phyloP scores from a whole-genome alignment of 202 grass and related monocot species.

The Panicum hallii region DNA sequence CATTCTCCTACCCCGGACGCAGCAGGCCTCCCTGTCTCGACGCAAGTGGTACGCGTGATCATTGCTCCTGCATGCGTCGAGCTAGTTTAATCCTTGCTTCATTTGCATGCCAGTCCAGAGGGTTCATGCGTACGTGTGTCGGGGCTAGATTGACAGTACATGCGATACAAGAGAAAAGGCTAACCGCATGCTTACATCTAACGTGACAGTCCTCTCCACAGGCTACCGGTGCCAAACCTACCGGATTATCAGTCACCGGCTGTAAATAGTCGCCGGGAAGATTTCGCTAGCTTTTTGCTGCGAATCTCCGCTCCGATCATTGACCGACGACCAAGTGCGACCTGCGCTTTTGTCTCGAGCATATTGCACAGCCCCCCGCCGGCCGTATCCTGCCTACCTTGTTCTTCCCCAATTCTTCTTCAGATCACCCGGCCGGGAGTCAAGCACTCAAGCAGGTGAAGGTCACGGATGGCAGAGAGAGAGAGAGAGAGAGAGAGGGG shows the following conservation, averaged over 20 bases:
- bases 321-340: background rate
- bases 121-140: background rate
- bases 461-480: background rate
- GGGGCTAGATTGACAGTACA: background rate
- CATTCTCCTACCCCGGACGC: background rate
- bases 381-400: slow-evolving; percentile 42
- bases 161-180: background rate
- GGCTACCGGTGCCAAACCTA: slow-evolving; percentile 26
- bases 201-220: background rate
- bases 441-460: background rate
- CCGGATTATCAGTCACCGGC: background rate
- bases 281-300: background rate
- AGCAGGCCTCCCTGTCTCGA: slow-evolving; percentile 14
- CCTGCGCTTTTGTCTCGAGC: slow-evolving; percentile 25
- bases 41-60: slow-evolving; percentile 32
- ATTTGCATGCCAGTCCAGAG: background rate
- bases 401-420: background rate
- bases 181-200: background rate
- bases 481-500: background rate
- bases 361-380: slow-evolving; percentile 13
- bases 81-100: background rate
- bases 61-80: background rate
- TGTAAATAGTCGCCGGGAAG: background rate
- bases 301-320: background rate
- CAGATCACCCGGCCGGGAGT: background rate